These are phyloP conservation scores for Ustilago xerochloae DNA, from an alignment of 1,284 basidiomycete species.

Conservation along the genomic window DNA sequence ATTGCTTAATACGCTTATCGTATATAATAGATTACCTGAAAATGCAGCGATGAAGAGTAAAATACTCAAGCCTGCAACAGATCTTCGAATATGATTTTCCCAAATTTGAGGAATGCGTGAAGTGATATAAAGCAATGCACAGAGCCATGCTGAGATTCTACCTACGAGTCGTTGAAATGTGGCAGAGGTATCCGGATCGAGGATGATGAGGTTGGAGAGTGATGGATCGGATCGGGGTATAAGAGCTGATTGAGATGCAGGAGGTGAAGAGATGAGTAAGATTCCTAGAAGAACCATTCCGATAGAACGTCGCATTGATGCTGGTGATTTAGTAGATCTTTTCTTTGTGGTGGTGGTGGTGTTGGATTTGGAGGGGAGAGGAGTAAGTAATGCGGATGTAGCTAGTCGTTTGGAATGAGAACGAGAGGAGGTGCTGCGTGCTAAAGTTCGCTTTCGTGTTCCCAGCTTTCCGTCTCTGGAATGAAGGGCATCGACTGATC, in stretches of 20 bases:
- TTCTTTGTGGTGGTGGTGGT: constrained; percentile 1
- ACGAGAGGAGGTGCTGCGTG: constrained; percentile 17
- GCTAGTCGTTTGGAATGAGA: constrained; percentile 14
- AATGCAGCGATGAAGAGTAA: constrained; percentile 65
- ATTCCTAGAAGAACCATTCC: constrained; percentile 44
- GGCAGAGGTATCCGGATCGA: background rate
- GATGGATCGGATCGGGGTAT: background rate
- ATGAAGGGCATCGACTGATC: constrained; percentile 15
- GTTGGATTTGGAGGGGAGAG: background rate
- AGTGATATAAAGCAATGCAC: constrained; percentile 66
- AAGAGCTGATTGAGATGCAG: background rate
- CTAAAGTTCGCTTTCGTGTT: constrained; percentile 19
- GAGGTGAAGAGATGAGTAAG: constrained; percentile 29
- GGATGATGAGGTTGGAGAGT: background rate
- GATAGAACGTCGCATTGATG: constrained; percentile 34
- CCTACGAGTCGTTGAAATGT: constrained; percentile 46
- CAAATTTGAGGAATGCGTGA: constrained; percentile 68
- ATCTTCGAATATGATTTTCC: constrained; percentile 60
- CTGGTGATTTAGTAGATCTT: constrained; percentile 27
- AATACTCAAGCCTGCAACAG: constrained; percentile 62
- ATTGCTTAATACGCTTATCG: constrained; percentile 56
- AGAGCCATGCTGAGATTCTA: constrained; percentile 63
- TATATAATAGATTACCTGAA: constrained; percentile 62
- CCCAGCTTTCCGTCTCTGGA: background rate
- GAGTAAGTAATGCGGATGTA: background rate